These are phyloP conservation scores for Globisporangium echinulatum DNA, from an alignment of 352 stramenopile genomes.

Conservation along the genomic window DNA sequence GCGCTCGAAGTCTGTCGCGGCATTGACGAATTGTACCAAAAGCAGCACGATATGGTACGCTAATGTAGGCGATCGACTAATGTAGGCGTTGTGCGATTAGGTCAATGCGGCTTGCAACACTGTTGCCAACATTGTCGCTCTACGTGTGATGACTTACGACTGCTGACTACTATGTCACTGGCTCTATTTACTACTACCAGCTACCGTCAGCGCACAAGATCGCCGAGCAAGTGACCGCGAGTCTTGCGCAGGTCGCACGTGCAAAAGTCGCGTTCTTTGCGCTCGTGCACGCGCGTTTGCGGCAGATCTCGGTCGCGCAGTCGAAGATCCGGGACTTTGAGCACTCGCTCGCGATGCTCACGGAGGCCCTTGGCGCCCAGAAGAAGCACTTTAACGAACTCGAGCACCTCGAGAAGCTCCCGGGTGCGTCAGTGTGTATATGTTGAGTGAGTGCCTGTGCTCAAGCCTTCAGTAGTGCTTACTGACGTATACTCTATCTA, in stretches of 20 bases:
- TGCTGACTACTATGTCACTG: neutral
- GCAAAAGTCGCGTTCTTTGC: constrained; percentile 49
- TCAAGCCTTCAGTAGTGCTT: neutral
- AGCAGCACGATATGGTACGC: constrained; percentile 68
- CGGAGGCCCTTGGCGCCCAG: constrained; percentile 61
- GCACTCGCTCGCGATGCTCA: constrained; percentile 76
- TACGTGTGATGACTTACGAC: too few relatives aligned
- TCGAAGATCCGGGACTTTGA: constrained; percentile 89
- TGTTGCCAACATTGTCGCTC: constrained; percentile 2
- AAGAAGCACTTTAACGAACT: constrained; percentile 85
- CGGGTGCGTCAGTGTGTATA: constrained; percentile 24
- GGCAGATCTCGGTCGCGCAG: constrained; percentile 71
- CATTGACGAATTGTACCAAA: constrained; percentile 72
- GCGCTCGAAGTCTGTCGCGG: constrained; percentile 78
- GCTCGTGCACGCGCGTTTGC: constrained; percentile 52
- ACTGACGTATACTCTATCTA: neutral
- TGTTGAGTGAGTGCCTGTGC: too few relatives aligned
- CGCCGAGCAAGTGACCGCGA: constrained; percentile 46
- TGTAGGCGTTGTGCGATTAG: constrained; percentile 5
- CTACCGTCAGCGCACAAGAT: constrained; percentile 62
- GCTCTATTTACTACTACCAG: constrained; percentile 14
- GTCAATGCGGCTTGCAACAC: neutral
- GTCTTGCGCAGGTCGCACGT: constrained; percentile 47
- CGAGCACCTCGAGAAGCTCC: constrained; percentile 77
- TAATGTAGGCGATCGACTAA: neutral